These are phyloP conservation scores for Colletotrichum sp. DNA, from an alignment of 2,329 filamentous ascomycete species.

Conservation along the genomic window DNA sequence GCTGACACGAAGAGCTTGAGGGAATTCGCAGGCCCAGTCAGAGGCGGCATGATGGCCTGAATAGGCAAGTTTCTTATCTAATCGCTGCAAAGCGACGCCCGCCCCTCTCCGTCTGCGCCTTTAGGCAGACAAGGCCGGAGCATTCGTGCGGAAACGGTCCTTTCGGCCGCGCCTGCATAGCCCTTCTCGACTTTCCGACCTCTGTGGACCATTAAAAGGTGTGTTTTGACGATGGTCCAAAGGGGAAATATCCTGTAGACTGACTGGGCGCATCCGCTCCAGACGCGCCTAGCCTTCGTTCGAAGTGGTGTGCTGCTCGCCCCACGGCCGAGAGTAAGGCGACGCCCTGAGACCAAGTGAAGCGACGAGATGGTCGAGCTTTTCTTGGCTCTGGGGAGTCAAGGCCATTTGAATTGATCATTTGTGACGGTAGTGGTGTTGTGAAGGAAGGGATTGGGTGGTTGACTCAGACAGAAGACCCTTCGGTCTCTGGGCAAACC, in stretches of 20 bases:
- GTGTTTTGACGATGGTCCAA: neutral
- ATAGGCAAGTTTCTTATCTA: conserved; percentile 21
- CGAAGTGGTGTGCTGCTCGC: neutral
- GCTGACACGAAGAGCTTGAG: neutral
- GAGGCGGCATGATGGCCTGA: conserved; percentile 7
- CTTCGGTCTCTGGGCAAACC: neutral
- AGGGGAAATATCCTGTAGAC: neutral
- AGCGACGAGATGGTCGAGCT: neutral
- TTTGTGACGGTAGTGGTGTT: neutral
- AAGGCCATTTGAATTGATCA: neutral
- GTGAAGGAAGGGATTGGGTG: conserved; percentile 5
- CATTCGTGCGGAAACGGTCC: neutral
- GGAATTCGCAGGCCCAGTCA: conserved; percentile 6
- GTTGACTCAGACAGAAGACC: conserved; percentile 7
- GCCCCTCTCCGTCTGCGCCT: neutral
- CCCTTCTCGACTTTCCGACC: neutral
- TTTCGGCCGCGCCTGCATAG: neutral
- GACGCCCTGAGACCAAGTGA: neutral
- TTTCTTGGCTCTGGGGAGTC: neutral
- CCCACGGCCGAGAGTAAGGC: neutral
- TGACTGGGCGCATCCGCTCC: neutral
- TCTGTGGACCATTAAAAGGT: neutral
- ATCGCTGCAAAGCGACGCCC: neutral
- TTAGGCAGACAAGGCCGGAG: neutral
- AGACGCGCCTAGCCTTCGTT: neutral